Percentiles rank a stretch among this genome's conserved stretches.
phyloP scores from a whole-genome alignment of 176 grass and related monocot species.

The Oryza nivara region DNA sequence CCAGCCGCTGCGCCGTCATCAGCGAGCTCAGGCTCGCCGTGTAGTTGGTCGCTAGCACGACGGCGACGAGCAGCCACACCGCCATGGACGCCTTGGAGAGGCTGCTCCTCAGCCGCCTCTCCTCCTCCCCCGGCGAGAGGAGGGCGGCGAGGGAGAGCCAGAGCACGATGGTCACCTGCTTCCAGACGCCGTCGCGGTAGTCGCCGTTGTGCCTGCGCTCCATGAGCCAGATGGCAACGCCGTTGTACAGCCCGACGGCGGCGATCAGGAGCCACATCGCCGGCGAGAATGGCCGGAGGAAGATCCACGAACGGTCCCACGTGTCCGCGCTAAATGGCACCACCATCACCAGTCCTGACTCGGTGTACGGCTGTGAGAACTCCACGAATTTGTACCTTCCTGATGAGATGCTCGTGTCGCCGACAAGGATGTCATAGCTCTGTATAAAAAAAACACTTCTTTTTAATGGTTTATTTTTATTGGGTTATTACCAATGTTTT shows the following conservation, averaged over 20 bases:
- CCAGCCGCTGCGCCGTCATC: neutral
- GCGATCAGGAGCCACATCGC: neutral
- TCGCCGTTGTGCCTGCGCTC: neutral
- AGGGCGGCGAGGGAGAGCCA: neutral
- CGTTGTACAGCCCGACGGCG: neutral
- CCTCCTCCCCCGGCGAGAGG: neutral
- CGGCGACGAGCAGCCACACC: neutral
- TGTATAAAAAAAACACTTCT: neutral
- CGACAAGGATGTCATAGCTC: neutral
- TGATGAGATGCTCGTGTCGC: neutral
- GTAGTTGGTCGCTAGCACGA: neutral
- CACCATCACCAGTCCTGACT: neutral
- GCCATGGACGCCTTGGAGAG: neutral
- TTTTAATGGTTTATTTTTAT: no score
- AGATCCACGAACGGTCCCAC: neutral
- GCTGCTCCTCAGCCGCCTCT: neutral
- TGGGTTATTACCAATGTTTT: no score
- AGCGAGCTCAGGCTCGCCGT: neutral
- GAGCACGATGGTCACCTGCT: conserved; percentile 4
- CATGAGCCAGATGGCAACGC: neutral
- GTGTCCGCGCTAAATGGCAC: neutral
- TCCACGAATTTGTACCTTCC: neutral
- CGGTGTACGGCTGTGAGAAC: conserved; percentile 10
- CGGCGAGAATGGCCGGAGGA: neutral
- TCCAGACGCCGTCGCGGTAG: neutral